Percentiles rank a stretch among this genome's conserved stretches.
phyloP scores from a whole-genome alignment of 2,329 filamentous ascomycete genomes.

The Akanthomyces uredinophilus region DNA sequence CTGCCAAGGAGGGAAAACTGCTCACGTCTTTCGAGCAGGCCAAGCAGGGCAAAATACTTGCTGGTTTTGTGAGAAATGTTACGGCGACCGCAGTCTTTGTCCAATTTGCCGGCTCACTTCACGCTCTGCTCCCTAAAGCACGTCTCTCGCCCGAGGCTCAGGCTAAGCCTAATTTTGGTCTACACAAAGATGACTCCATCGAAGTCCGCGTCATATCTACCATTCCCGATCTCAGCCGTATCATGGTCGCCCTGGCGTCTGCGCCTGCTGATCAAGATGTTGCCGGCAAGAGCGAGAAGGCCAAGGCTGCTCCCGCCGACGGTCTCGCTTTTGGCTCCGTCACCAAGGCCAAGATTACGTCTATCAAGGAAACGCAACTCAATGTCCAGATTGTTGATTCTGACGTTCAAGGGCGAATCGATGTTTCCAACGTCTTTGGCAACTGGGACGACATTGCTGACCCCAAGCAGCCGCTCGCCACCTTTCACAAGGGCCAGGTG shows the following conservation, averaged over 20 bases:
- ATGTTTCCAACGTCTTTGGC: constrained; percentile 87
- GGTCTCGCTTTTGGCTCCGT: constrained; percentile 70
- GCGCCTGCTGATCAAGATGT: constrained; percentile 42
- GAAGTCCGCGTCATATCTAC: constrained; percentile 66
- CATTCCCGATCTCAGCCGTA: constrained; percentile 64
- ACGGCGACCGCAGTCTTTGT: constrained; percentile 78
- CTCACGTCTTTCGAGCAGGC: constrained; percentile 68
- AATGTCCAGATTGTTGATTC: constrained; percentile 80
- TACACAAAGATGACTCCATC: constrained; percentile 72
- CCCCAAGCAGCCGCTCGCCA: constrained; percentile 69
- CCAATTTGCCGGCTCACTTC: constrained; percentile 75
- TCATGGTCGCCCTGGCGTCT: constrained; percentile 51
- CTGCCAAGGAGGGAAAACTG: constrained; percentile 65
- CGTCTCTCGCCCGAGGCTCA: constrained; percentile 68
- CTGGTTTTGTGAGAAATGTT: constrained; percentile 82
- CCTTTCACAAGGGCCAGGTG: constrained; percentile 66
- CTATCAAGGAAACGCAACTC: constrained; percentile 84
- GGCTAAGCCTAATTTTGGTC: constrained; percentile 67
- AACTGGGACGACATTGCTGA: constrained; percentile 81
- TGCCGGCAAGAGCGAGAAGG: constrained; percentile 32
- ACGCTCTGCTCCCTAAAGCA: constrained; percentile 73
- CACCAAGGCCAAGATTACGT: constrained; percentile 72
- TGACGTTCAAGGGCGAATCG: constrained; percentile 78
- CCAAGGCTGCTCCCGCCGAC: constrained; percentile 45
- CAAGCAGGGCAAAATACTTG: constrained; percentile 60